Base-by-base conservation (phyloP, 805 yeast species). In the Brettanomyces nanus region DNA sequence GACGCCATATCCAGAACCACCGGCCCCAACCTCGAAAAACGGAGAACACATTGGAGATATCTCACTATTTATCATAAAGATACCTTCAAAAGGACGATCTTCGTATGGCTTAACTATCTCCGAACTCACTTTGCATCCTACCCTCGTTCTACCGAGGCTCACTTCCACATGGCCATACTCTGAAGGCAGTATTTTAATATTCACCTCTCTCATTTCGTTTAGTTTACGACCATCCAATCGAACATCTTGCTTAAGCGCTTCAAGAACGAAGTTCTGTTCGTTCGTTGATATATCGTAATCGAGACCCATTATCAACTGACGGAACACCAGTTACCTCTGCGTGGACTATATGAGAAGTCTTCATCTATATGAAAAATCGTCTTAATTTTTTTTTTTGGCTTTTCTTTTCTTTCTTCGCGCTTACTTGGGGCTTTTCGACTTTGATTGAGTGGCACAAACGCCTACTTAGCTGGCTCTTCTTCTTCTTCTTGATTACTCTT, bases 1-100 rank as follows among this genome's bases (percentile, higher is more conserved):
- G 7, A 15, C 7, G 13, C 36, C 36, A 17, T 14, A 6, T 6
- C 28, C 31, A 6, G 31, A n/a, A 6, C 37, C 31, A 7, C 21
- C 21, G 26, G 45, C 44, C 21, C 78, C 79, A 48, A 75, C 77
- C 49, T 89, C 95, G 56, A 86, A 87, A 48, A 75, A 69, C 1
- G 95, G 80, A 4, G 87, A 78, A 1, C 96, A 95, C 86, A 90
- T 81, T 13, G 97, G 85, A 17, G 87, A 74, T 31, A 85, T 76
- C 52, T 92, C 97, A 2, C 95, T 83, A 35, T 82, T 75, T 11
- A 92, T 87, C 19, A 73, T 67, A 55, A 92, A 87, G 3, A 83
- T 52, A 1, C 98, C 98, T 59, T 92, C 98, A 55, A 85, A 90
- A 0, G 97, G 97, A 38, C 95, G 69, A 47, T 89, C 95, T 35